Percentiles rank a stretch among this genome's conserved stretches.
Conservation (phyloP, 2,329 filamentous ascomycete genomes). For the Botrytis pseudocinerea region DNA sequence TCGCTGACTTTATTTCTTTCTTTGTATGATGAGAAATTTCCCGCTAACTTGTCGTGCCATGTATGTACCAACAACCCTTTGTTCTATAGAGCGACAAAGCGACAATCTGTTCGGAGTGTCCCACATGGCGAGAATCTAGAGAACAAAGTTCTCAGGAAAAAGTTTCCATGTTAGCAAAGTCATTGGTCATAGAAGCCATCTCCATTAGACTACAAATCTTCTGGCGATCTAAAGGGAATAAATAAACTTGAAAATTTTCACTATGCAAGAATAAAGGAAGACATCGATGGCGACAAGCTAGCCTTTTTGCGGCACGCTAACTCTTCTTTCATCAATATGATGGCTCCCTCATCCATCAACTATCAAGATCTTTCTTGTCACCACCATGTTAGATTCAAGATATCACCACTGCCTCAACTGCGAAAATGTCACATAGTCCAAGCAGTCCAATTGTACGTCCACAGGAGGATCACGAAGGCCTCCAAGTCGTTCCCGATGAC, state of each 20-base stretch:
- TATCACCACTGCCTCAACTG: neutral
- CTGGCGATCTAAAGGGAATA: neutral
- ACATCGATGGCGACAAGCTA: neutral
- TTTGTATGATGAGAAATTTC: neutral
- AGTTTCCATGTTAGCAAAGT: neutral
- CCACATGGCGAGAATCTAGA: neutral
- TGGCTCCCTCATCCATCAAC: neutral
- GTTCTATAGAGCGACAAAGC: neutral
- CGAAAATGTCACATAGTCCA: conserved; percentile 1
- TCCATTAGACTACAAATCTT: neutral
- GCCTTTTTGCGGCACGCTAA: neutral
- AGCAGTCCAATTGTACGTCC: neutral
- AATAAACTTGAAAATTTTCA: neutral
- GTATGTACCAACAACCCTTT: neutral
- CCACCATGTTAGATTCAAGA: neutral
- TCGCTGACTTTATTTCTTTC: neutral
- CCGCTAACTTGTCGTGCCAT: neutral
- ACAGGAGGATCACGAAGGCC: conserved; percentile 21
- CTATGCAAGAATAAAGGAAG: conserved; percentile 7
- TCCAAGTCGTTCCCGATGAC: conserved; percentile 14
- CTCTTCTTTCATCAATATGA: conserved; percentile 13
- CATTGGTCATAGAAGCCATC: neutral
- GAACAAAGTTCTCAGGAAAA: neutral
- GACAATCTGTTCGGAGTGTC: neutral
- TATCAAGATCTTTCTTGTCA: neutral